A percentile compares a stretch with the other conserved stretches of the same genome.
These are phyloP conservation scores for Ustilago esculenta DNA, from an alignment of 1,284 basidiomycete genomes.

Conservation along the genomic window DNA sequence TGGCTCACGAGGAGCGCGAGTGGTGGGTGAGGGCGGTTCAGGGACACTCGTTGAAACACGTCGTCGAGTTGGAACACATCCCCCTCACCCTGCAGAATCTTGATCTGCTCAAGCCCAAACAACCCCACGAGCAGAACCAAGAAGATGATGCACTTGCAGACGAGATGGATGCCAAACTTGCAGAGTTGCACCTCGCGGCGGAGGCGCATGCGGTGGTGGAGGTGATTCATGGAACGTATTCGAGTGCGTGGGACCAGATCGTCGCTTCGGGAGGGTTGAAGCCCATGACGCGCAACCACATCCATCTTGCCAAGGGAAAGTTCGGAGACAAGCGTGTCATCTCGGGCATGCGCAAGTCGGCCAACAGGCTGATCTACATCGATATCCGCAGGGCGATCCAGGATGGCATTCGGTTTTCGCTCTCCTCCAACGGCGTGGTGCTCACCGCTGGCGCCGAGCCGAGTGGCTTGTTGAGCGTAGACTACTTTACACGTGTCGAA, in stretches of 20 bases:
- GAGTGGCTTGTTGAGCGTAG: conserved; percentile 25
- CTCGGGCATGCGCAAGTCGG: conserved; percentile 81
- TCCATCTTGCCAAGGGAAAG: conserved; percentile 80
- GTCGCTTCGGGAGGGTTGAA: conserved; percentile 74
- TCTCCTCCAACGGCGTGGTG: conserved; percentile 84
- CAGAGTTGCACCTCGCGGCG: neutral
- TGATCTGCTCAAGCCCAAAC: conserved; percentile 11
- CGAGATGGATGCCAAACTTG: conserved; percentile 11
- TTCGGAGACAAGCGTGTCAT: conserved; percentile 74
- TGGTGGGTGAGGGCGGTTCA: conserved; percentile 85
- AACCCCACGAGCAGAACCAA: neutral
- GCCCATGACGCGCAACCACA: conserved; percentile 86
- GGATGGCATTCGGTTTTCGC: conserved; percentile 76
- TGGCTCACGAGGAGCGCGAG: conserved; percentile 48
- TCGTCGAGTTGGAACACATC: conserved; percentile 62
- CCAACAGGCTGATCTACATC: conserved; percentile 79
- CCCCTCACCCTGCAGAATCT: conserved; percentile 45
- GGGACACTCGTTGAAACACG: conserved; percentile 83
- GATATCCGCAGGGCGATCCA: conserved; percentile 77
- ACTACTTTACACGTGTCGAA: conserved; percentile 47
- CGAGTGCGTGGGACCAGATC: conserved; percentile 69
- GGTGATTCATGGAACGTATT: conserved; percentile 60
- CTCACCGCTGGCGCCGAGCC: conserved; percentile 74
- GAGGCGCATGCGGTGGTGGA: conserved; percentile 1
- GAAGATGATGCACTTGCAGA: neutral